These are phyloP conservation scores for Rubia balearica DNA, from an alignment of 305 asterid species.

Conservation along the genomic window DNA sequence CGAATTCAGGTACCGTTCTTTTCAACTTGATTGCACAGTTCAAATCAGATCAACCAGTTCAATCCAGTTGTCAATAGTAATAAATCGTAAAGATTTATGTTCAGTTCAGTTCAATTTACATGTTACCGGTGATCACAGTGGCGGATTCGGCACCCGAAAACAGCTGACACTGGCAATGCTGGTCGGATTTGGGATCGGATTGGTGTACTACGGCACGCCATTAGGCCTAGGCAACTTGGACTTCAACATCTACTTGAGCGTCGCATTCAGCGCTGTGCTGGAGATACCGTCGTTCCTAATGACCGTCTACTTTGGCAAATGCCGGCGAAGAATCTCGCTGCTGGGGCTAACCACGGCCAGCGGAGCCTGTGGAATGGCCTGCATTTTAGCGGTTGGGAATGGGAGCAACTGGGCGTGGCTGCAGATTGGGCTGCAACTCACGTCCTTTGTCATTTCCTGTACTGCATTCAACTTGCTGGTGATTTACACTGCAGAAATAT, in stretches of 20 bases:
- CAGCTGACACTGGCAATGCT: slow-evolving; percentile 19
- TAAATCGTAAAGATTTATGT: no score
- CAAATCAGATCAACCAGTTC: not conserved
- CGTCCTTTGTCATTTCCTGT: slow-evolving; percentile 25
- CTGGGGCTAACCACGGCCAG: slow-evolving; percentile 19
- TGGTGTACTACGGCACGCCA: slow-evolving; percentile 34
- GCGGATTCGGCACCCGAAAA: not conserved
- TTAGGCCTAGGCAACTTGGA: slow-evolving; percentile 24
- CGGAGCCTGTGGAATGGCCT: slow-evolving; percentile 23
- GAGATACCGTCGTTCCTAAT: slow-evolving; percentile 31
- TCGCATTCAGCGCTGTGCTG: slow-evolving; percentile 24
- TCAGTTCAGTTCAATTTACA: no score
- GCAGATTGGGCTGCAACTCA: slow-evolving; percentile 23
- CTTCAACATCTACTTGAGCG: slow-evolving; percentile 27
- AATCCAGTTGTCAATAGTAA: not conserved
- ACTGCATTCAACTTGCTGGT: slow-evolving; percentile 20
- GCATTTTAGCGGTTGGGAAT: not conserved
- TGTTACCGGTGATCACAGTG: slow-evolving; percentile 3
- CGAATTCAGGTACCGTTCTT: not conserved
- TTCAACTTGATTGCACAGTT: not conserved
- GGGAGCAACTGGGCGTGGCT: not conserved
- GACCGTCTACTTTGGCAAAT: slow-evolving; percentile 16
- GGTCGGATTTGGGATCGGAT: slow-evolving; percentile 25
- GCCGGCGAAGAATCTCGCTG: slow-evolving; percentile 16
- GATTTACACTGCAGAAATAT: slow-evolving; percentile 31